Conservation (phyloP, 306 rosid species). For the Carpinus fangiana region DNA sequence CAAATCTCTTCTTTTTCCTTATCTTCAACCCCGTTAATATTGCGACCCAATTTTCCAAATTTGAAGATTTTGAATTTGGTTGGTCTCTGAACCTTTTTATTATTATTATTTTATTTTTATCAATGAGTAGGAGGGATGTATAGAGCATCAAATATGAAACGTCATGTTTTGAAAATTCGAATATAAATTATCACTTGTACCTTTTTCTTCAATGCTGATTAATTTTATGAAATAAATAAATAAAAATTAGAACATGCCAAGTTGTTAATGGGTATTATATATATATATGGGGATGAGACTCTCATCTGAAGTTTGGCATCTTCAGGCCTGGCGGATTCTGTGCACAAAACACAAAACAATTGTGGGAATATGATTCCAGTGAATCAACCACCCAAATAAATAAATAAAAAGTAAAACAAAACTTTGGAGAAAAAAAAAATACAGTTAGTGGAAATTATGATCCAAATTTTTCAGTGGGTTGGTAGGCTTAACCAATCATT, state of each 20-base stretch:
- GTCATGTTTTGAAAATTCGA: too few species aligned
- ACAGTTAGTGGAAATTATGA: neutral
- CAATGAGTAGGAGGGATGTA: too few species aligned
- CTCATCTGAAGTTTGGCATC: constrained; percentile 1
- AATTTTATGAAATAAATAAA: neutral
- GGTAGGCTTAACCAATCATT: constrained; percentile 41
- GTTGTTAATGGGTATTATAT: neutral
- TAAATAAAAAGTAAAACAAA: neutral
- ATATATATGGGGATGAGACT: neutral
- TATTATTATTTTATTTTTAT: too few species aligned
- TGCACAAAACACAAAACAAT: constrained; percentile 11
- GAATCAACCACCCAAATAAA: neutral
- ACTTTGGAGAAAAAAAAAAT: neutral
- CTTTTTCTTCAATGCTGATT: too few species aligned
- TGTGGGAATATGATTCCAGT: constrained; percentile 7
- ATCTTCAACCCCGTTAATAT: too few species aligned
- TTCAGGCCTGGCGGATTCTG: neutral
- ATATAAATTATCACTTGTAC: too few species aligned
- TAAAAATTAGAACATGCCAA: constrained; percentile 1
- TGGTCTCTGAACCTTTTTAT: too few species aligned
- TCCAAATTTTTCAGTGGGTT: constrained; percentile 7
- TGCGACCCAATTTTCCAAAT: too few species aligned
- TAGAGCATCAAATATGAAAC: too few species aligned
- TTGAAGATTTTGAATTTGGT: too few species aligned
- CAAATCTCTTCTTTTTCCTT: too few species aligned